phyloP scores from a whole-genome alignment of 2,329 filamentous ascomycete species.

The Fusarium chaquense region DNA sequence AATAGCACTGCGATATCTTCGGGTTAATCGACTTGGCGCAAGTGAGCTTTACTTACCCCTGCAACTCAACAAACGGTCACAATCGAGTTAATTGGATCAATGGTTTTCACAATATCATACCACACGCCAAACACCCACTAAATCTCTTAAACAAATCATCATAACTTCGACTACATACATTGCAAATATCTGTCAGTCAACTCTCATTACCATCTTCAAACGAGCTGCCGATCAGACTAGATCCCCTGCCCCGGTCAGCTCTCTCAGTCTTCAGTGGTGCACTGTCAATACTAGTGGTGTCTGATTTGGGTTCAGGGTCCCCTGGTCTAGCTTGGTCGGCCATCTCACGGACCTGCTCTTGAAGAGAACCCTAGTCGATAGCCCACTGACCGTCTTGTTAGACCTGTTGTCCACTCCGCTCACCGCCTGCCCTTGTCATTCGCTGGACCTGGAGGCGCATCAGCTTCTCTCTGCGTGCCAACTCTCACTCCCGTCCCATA shows the following conservation, averaged over 20 bases:
- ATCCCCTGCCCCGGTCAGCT: slow-evolving; percentile 26
- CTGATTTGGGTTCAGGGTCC: slow-evolving; percentile 37
- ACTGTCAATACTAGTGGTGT: slow-evolving; percentile 29
- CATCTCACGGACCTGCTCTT: slow-evolving; percentile 41
- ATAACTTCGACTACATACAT: not conserved
- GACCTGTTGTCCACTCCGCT: slow-evolving; percentile 38
- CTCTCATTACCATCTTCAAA: slow-evolving; percentile 29
- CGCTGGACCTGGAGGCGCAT: slow-evolving; percentile 35
- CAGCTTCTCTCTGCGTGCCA: slow-evolving; percentile 13
- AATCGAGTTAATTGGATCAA: not conserved
- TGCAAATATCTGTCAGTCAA: slow-evolving; percentile 29
- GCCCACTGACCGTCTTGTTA: slow-evolving; percentile 41
- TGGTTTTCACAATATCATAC: not conserved
- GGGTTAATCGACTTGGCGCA: slow-evolving; percentile 31
- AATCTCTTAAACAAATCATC: not conserved
- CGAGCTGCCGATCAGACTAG: slow-evolving; percentile 34
- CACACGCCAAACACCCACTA: not conserved
- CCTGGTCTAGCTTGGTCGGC: slow-evolving; percentile 38
- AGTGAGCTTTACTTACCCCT: slow-evolving; percentile 31
- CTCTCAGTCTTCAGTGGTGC: slow-evolving; percentile 25
- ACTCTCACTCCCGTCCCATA: slow-evolving; percentile 16
- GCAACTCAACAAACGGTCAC: slow-evolving; percentile 6
- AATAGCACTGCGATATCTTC: slow-evolving; percentile 29
- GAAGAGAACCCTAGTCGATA: slow-evolving; percentile 29
- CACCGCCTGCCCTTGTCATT: slow-evolving; percentile 48